Conservation (phyloP, 2,329 filamentous ascomycete genomes). For the Didymella exigua region DNA sequence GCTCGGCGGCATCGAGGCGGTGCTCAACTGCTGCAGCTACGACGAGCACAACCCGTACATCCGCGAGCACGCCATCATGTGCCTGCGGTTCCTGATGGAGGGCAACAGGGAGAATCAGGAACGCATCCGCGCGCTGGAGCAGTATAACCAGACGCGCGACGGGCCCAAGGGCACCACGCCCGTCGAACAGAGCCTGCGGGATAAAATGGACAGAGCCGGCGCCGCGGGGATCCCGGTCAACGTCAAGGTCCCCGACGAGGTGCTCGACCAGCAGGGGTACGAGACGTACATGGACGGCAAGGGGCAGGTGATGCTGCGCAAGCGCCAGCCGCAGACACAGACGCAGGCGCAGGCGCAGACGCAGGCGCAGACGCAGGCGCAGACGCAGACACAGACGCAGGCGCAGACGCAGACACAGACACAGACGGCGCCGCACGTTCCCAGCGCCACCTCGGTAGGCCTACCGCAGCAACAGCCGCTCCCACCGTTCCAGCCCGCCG, state of each 20-base stretch:
- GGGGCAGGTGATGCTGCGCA: constrained; percentile 55
- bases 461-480: background rate
- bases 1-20: constrained; percentile 82
- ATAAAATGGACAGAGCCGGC: constrained; percentile 15
- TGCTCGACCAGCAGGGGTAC: constrained; percentile 56
- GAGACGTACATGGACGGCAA: constrained; percentile 58
- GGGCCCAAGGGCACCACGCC: constrained; percentile 20
- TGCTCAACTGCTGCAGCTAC: constrained; percentile 87
- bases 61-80: constrained; percentile 73
- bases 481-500: background rate
- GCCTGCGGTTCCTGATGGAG: constrained; percentile 64
- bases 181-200: constrained; percentile 8
- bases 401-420: background rate
- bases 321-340: constrained; percentile 43
- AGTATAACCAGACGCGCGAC: constrained; percentile 31
- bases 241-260: constrained; percentile 53
- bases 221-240: constrained; percentile 24
- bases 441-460: background rate
- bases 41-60: constrained; percentile 95
- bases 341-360: background rate
- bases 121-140: constrained; percentile 68
- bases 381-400: constrained; percentile 20
- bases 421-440: too few relatives aligned
- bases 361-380: constrained; percentile 42
- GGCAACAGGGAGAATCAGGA: constrained; percentile 75